phyloP scores from a whole-genome alignment of 345 rosid species.

The Alliaria petiolata region DNA sequence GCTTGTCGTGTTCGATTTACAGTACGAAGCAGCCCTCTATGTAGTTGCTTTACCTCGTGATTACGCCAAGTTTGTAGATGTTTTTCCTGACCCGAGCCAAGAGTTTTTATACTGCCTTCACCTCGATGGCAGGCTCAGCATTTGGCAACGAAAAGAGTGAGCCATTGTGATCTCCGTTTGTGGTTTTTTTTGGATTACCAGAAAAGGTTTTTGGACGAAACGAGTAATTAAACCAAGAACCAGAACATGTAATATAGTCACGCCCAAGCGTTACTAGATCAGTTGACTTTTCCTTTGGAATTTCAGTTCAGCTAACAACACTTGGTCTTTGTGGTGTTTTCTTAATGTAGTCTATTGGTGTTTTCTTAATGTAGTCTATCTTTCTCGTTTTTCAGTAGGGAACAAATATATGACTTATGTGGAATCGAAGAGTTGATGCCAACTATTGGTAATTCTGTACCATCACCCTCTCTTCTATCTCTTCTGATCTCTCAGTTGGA shows the following conservation, averaged over 20 bases:
- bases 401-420: conserved; percentile 67
- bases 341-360: no score
- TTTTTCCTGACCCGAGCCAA: conserved; percentile 63
- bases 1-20: conserved; percentile 75
- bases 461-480: conserved; percentile 63
- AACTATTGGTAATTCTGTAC: conserved; percentile 59
- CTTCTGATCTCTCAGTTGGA: conserved; percentile 56
- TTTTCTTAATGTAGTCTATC: conserved; percentile 3
- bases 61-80: conserved; percentile 68
- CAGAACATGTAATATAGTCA: no score
- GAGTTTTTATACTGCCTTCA: conserved; percentile 74
- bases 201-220: no score
- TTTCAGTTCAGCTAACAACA: no score
- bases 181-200: no score
- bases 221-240: no score
- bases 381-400: conserved; percentile 40
- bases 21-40: conserved; percentile 58
- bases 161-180: not conserved
- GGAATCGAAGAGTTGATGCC: conserved; percentile 81
- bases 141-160: conserved; percentile 85
- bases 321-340: no score
- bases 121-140: conserved; percentile 77
- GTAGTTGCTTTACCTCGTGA: conserved; percentile 65
- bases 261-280: no score
- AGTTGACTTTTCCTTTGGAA: no score